These are phyloP conservation scores for Astrothelium macrocarpum DNA, from an alignment of 495 filamentous ascomycete species.

Conservation along the genomic window DNA sequence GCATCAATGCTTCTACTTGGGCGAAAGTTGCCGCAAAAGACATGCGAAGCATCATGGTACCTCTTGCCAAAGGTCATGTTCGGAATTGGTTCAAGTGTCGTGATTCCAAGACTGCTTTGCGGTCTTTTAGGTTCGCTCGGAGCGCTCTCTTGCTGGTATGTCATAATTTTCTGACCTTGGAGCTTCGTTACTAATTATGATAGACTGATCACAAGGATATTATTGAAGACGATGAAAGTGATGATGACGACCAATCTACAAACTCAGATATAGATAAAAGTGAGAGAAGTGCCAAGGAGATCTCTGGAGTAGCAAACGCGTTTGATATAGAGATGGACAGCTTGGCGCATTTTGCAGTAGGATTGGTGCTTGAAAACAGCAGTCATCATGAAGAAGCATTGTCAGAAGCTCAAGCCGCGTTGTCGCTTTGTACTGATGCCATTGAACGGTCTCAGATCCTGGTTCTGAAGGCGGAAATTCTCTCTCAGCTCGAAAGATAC, in stretches of 20 bases:
- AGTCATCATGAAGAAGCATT: not conserved
- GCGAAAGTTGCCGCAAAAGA: not conserved
- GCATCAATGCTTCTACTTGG: not conserved
- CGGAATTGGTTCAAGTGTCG: not conserved
- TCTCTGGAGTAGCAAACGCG: not conserved
- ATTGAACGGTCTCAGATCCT: not conserved
- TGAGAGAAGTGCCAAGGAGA: not conserved
- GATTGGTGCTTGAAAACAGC: not conserved
- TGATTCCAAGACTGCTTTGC: not conserved
- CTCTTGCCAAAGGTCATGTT: not conserved
- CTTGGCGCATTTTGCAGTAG: not conserved
- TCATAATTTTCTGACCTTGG: not conserved
- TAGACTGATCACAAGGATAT: not conserved
- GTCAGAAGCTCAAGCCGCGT: not conserved
- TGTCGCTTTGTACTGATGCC: not conserved
- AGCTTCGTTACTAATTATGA: not conserved
- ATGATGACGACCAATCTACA: not conserved
- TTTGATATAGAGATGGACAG: slow-evolving; percentile 1
- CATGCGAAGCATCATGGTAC: not conserved
- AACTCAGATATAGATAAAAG: not conserved
- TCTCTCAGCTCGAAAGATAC: not conserved
- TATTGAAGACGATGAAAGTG: not conserved
- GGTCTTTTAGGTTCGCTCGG: not conserved
- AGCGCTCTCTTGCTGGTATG: not conserved
- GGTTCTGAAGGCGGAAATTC: not conserved